A percentile compares a stretch with the other conserved stretches of the same genome.
These are phyloP conservation scores for Yueomyces sinensis DNA, from an alignment of 805 yeast species.

Conservation along the genomic window DNA sequence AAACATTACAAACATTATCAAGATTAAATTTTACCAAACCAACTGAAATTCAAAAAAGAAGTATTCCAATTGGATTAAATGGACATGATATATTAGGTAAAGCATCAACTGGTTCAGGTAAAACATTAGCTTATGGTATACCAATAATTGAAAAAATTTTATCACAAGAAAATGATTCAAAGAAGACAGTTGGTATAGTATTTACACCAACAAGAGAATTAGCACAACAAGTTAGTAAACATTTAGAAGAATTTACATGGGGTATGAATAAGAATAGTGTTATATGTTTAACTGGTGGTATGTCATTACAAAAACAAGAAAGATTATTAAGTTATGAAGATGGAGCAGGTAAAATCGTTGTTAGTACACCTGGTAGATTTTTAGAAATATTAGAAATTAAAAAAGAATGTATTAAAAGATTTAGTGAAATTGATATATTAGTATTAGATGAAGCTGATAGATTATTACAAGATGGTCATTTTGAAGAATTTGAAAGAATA, in stretches of 20 bases:
- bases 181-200: constrained; percentile 55
- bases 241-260: constrained; percentile 39
- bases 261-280: constrained; percentile 38
- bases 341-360: constrained; percentile 62
- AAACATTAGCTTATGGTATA: constrained; percentile 88
- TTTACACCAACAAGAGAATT: constrained; percentile 95
- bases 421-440: constrained; percentile 33
- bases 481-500: constrained; percentile 79
- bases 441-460: constrained; percentile 96
- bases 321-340: constrained; percentile 46
- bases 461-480: constrained; percentile 88
- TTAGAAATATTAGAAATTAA: constrained; percentile 66
- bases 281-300: constrained; percentile 83
- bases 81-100: constrained; percentile 86
- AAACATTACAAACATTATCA: constrained; percentile 48
- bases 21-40: constrained; percentile 51
- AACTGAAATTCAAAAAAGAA: constrained; percentile 66
- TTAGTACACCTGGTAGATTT: constrained; percentile 93
- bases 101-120: constrained; percentile 97
- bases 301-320: constrained; percentile 87
- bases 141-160: constrained; percentile 69
- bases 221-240: constrained; percentile 86
- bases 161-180: constrained; percentile 1
- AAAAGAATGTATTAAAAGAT: constrained; percentile 27
- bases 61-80: constrained; percentile 61